Evolutionary conservation across 139 green algal genomes (phyloP), one percentile per base, ranked within the genome.

Genomic region (Chlorella vulgaris): DNA sequence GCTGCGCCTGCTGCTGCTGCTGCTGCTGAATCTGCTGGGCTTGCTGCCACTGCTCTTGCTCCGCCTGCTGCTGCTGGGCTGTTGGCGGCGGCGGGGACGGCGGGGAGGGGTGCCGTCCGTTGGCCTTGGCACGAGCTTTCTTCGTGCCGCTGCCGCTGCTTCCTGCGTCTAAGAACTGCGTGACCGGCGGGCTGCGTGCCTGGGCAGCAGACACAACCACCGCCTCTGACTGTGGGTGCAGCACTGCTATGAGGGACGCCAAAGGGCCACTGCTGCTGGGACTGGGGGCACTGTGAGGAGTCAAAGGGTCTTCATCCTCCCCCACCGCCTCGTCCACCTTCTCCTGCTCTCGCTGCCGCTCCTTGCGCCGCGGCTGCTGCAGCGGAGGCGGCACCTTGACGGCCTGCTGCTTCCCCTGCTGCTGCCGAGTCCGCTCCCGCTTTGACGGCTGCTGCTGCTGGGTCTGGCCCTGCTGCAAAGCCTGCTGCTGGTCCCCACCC

Each of bases 211-310:
- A 68, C 33, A 78, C 21, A 47, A 78, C 21, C 26, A 78, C 71
- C 28, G 71, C 71, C 33, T 78, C 71, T 3, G 71, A 78, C 26
- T 50, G 71, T 3, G 71, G 71, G 51, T 78, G 71, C 71, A 78
- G 33, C 33, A 78, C 71, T 2, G 71, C 71, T 15, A 78, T 35
- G 2, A 78, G 35, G 8, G 71, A 78, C 50, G 71, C 71, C 1
- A 78, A 35, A 10, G 71, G 71, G 13, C 71, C 71, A 50, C 35
- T 78, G 43, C 69, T 76, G 22, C 18, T 35, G 33, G 51, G 71
- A 35, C 71, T 68, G 5, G 22, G 3, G 0, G 40, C 10, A 10
- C 38, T 4, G 4, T 31, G 7, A 0, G 69, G 69, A 42, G 69
- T 60, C 1, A 29, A 15, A 10, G 47, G 47, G 13, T 55, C 13